Evolutionary conservation across 2,329 filamentous ascomycete species (phyloP), one percentile per base, ranked within the genome.

Genomic region (Lachnellula hyalina): DNA sequence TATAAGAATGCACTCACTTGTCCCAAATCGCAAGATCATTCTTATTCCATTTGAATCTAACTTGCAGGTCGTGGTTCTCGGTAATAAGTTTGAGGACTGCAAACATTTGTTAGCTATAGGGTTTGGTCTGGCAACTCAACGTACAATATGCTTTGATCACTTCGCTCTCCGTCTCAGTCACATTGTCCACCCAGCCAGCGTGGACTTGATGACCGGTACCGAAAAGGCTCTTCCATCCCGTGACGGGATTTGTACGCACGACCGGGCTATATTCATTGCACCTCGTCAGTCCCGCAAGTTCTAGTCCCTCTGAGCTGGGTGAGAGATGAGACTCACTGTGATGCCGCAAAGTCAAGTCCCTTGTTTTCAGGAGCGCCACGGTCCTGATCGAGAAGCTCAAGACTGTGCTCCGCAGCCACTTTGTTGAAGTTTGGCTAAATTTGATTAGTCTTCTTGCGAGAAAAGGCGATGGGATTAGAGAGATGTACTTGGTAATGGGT

Each of bases 11-110:
- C 11, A 44, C 52, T 35, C 40, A 51, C 47, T 83, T 83, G 59
- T 83, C 80, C 80, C 80, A 84, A 57, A 83, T 81, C 0, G 78
- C 73, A 23, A 71, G 55, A 54, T 72, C 71, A 53, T 71, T 69
- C 12, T 56, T 25, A 50, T 67, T 62, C 71, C 69, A 72, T 40
- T 65, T 67, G 34, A 68, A 58, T 14, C 70, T 56, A n/a, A 81
- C 76, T 66, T 81, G 78, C 45, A 81, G 65, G 61, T 84, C 81
- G 57, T 83, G 79, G 62, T 83, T 83, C 63, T 80, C 71, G 5
- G 74, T 73, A 11, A 79, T 71, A 11, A 81, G 63, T 55, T 74
- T 73, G 59, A 77, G 74, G 44, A 66, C 53, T 58, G 23, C 2
- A 28, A 6, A 15, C 11, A 32, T 21, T 7, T 7, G 9, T 38